Evolutionary conservation across 352 stramenopile genomes (phyloP).

Genomic region (Pythium monospermum): DNA sequence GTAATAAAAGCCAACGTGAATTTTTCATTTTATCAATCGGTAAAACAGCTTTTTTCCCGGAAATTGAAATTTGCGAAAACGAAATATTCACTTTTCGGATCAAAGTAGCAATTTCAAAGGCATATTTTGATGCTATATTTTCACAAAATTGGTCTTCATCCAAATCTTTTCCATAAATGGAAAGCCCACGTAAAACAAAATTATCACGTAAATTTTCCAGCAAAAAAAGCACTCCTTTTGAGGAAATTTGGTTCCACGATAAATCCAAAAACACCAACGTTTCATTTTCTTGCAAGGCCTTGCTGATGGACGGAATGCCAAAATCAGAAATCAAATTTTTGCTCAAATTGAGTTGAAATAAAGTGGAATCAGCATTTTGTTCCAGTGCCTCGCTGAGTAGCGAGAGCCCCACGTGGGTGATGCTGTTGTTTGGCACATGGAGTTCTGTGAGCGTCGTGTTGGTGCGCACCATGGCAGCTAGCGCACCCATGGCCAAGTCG

Average conservation of each 20-base stretch:
- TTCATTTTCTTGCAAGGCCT: conserved; percentile 61
- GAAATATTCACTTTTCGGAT: conserved; percentile 48
- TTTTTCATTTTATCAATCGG: conserved; percentile 57
- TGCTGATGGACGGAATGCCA: conserved; percentile 34
- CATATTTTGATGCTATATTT: conserved; percentile 56
- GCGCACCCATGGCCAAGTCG: conserved; percentile 43
- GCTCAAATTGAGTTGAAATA: conserved; percentile 55
- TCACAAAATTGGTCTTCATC: conserved; percentile 41
- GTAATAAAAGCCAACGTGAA: conserved; percentile 54
- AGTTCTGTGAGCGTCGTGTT: conserved; percentile 62
- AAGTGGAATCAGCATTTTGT: conserved; percentile 51
- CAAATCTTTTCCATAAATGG: conserved; percentile 46
- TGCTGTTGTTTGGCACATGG: conserved; percentile 42
- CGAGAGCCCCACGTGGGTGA: conserved; percentile 41
- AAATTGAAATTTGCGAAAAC: conserved; percentile 42
- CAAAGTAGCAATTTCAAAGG: conserved; percentile 36
- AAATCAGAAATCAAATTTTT: conserved; percentile 45
- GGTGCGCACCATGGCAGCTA: conserved; percentile 50
- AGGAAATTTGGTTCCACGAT: conserved; percentile 60
- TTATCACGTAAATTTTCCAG: conserved; percentile 45
- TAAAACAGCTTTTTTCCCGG: conserved; percentile 32
- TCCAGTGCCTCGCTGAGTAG: conserved; percentile 53
- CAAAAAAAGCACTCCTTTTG: conserved; percentile 35
- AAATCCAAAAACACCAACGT: conserved; percentile 58
- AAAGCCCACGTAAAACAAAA: conserved; percentile 47